Base-by-base conservation (phyloP, 441 rosid genomes). In the Pelargonium fulgidum region DNA sequence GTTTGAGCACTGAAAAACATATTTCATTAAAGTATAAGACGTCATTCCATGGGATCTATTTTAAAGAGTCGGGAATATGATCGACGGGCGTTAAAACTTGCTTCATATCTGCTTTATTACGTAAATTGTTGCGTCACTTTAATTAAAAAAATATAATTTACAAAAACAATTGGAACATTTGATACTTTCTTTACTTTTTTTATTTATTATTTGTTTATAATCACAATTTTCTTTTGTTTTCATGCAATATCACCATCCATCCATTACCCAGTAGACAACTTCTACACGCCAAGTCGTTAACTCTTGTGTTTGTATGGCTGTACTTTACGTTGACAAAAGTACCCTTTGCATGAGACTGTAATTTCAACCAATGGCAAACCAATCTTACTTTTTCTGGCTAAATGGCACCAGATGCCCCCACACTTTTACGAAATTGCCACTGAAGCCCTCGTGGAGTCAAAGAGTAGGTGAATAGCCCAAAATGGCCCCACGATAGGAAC, bases 281-380 rank as follows among this genome's bases (percentile, higher is more conserved):
- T 69, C 74, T 9, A 72, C 91, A 83, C 85, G 89, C 78, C 17
- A 84, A 69, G 54, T 80, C 64, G 71, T 78, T 70, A 73, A 68
- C 74, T 69, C 58, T 16, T 66, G 48, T 26, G 62, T 66, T 54
- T 64, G 68, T 69, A 73, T 75, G 69, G 74, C 64, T 73, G 74
- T 72, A 59, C 70, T 71, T 75, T 62, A 2, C 3, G 56, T 50
- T 65, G 80, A 79, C 86, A 56, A 77, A 79, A 80, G 54, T 72
- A 45, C 79, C 90, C 88, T 64, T 62, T 39, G 17, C 67, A 56
- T 64, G 80, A 16, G 26, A 47, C 16, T 44, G 17, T 42, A 41
- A 76, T 66, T 67, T 70, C 64, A 20, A 29, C 29, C 17, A 1
- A 4, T 19, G 39, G 39, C 39, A 16, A 22, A 56, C 74, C 39